Conservation (phyloP, 768 basidiomycete genomes). For the Daedalea quercina region DNA sequence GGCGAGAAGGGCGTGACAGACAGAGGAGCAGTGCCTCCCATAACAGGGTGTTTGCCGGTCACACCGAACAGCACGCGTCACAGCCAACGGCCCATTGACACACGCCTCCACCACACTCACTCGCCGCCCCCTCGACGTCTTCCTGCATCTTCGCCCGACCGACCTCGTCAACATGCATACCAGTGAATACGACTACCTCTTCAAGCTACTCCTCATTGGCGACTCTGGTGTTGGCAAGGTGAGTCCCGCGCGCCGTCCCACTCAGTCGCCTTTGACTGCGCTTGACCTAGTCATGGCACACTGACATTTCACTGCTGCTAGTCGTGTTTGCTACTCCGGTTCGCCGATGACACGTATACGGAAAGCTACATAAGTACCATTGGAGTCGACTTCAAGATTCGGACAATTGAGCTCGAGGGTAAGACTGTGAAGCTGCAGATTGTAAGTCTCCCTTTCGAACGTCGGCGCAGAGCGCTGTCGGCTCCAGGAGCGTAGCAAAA, state of each 20-base stretch:
- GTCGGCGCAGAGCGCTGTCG: no score
- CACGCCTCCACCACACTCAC: slow-evolving; percentile 25
- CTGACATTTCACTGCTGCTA: slow-evolving; percentile 23
- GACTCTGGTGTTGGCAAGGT: slow-evolving; percentile 96
- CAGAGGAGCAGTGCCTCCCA: background rate
- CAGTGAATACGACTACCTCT: slow-evolving; percentile 92
- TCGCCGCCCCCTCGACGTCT: slow-evolving; percentile 18
- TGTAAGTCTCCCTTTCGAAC: slow-evolving; percentile 41
- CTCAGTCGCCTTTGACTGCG: background rate
- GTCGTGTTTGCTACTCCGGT: slow-evolving; percentile 89
- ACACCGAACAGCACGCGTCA: slow-evolving; percentile 22
- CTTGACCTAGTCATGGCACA: background rate
- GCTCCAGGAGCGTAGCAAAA: no score
- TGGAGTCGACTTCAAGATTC: slow-evolving; percentile 98
- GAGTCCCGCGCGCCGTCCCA: slow-evolving; percentile 10
- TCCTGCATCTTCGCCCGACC: slow-evolving; percentile 14
- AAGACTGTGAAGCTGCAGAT: slow-evolving; percentile 99
- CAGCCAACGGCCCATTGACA: slow-evolving; percentile 24
- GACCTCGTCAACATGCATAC: slow-evolving; percentile 61
- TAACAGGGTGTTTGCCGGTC: slow-evolving; percentile 18
- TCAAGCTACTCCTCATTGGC: slow-evolving; percentile 91
- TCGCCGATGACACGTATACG: slow-evolving; percentile 96
- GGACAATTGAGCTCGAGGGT: slow-evolving; percentile 96
- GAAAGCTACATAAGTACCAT: slow-evolving; percentile 97
- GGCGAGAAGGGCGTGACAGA: background rate